These are phyloP conservation scores for Orbilia oligospora DNA, from an alignment of 2,329 filamentous ascomycete genomes.

Conservation along the genomic window DNA sequence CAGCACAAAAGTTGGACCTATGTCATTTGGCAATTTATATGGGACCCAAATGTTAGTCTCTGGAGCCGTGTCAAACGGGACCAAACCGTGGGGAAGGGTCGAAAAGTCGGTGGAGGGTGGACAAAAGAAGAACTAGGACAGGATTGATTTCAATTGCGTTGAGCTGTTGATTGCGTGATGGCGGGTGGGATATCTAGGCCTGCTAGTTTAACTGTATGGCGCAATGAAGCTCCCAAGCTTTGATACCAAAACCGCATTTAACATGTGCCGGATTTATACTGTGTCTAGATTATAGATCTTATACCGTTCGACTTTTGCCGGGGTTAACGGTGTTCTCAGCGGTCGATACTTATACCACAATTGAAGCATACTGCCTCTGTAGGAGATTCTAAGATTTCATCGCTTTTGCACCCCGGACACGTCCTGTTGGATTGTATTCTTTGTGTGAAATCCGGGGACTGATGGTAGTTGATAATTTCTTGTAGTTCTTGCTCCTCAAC, in stretches of 20 bases:
- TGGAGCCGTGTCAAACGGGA: slow-evolving; percentile 94
- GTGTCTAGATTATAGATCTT: slow-evolving; percentile 15
- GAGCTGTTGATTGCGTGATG: neutral
- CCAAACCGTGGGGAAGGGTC: slow-evolving; percentile 73
- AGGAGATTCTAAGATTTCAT: slow-evolving; percentile 43
- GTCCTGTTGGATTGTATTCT: neutral
- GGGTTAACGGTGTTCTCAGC: neutral
- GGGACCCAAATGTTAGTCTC: slow-evolving; percentile 88
- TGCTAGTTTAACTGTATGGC: neutral
- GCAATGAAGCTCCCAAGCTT: neutral
- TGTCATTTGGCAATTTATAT: slow-evolving; percentile 95
- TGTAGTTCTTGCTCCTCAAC: slow-evolving; percentile 48
- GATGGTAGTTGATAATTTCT: slow-evolving; percentile 19
- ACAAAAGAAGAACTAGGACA: slow-evolving; percentile 59
- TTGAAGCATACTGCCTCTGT: slow-evolving; percentile 47
- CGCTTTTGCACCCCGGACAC: slow-evolving; percentile 46
- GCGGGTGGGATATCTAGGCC: neutral
- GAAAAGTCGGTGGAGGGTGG: slow-evolving; percentile 71
- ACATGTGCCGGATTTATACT: neutral
- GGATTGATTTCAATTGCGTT: neutral
- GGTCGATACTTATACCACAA: slow-evolving; percentile 38
- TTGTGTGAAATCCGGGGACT: slow-evolving; percentile 8
- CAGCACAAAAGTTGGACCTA: slow-evolving; percentile 90
- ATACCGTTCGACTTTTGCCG: neutral
- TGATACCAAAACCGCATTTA: neutral